Conservation (phyloP, 1,284 basidiomycete species). For the Coriolopsis trogii region DNA sequence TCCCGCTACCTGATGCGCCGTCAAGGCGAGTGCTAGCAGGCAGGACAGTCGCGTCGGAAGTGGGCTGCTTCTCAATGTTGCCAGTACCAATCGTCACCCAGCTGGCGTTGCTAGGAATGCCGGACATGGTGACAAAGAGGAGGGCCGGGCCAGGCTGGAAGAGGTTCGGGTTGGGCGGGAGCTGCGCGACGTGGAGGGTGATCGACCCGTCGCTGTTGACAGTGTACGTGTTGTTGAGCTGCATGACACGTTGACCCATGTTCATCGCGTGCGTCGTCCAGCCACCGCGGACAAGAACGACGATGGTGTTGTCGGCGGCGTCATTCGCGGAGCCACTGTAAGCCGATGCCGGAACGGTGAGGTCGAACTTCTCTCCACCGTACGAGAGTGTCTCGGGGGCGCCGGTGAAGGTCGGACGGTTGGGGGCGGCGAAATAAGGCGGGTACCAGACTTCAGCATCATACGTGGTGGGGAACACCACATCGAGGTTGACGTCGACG, state of each 20-base stretch:
- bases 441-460: conserved; percentile 89
- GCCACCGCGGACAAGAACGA: conserved; percentile 83
- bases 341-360: conserved; percentile 62
- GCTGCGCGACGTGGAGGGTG: conserved; percentile 77
- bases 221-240: conserved; percentile 82
- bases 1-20: conserved; percentile 35
- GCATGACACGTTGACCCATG: conserved; percentile 84
- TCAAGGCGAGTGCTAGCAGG: conserved; percentile 52
- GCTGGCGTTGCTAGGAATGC: conserved; percentile 81
- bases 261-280: conserved; percentile 97
- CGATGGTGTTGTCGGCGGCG: conserved; percentile 77
- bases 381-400: conserved; percentile 79
- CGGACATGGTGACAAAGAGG: conserved; percentile 80
- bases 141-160: conserved; percentile 87
- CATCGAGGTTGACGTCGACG: conserved; percentile 73
- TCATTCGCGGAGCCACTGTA: conserved; percentile 69
- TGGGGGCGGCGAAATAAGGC: conserved; percentile 74
- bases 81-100: conserved; percentile 83
- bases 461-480: conserved; percentile 85
- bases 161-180: conserved; percentile 81
- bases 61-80: conserved; percentile 69
- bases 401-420: conserved; percentile 73
- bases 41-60: conserved; percentile 46
- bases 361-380: conserved; percentile 83
- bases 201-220: conserved; percentile 77